These are phyloP conservation scores for Solanum dulcamara DNA, from an alignment of 257 asterid genomes.

Conservation along the genomic window DNA sequence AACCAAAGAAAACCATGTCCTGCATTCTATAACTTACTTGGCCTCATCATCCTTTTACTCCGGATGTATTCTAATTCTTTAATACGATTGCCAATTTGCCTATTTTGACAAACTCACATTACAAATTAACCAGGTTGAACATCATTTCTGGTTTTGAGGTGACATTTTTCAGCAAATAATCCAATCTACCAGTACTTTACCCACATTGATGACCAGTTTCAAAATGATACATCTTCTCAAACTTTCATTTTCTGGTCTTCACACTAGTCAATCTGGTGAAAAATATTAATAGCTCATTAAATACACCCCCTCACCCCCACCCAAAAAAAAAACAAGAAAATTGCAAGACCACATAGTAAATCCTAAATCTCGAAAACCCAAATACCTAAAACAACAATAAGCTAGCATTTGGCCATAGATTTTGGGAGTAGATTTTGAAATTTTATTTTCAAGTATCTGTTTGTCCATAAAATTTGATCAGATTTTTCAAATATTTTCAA, in stretches of 20 bases:
- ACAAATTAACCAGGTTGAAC: neutral
- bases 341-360: neutral
- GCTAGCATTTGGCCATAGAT: neutral
- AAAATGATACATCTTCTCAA: neutral
- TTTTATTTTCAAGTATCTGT: neutral
- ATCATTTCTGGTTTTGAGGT: neutral
- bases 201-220: neutral
- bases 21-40: neutral
- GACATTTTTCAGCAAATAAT: neutral
- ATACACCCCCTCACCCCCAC: neutral
- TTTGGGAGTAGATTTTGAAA: neutral
- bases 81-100: neutral
- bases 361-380: neutral
- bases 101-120: neutral
- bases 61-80: neutral
- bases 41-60: neutral
- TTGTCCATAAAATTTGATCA: neutral
- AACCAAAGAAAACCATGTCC: neutral
- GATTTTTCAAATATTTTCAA: neutral
- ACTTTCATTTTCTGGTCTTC: neutral
- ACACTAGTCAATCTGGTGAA: neutral
- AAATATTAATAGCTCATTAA: neutral
- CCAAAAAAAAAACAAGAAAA: neutral
- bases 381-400: neutral
- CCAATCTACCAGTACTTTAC: neutral